Conservation (phyloP, 306 rosid genomes). For the Glycine soja region DNA sequence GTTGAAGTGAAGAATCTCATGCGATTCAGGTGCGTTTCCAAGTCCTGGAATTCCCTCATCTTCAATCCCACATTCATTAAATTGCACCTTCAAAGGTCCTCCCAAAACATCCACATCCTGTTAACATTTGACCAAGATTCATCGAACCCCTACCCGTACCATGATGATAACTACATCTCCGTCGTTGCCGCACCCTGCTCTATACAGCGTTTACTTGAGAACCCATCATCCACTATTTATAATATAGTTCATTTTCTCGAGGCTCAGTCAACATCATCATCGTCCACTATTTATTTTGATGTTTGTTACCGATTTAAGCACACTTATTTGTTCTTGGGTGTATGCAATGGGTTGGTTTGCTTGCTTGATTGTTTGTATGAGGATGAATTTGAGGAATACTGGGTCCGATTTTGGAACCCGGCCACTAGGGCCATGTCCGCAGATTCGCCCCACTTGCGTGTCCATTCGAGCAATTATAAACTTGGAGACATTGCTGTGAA, state of each 20-base stretch:
- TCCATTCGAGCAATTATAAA: neutral
- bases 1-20: neutral
- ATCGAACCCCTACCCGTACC: no score
- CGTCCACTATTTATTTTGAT: no score
- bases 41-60: neutral
- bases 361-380: no score
- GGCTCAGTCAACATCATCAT: no score
- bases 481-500: neutral
- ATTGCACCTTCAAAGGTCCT: neutral
- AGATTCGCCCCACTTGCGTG: neutral
- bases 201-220: neutral
- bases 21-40: constrained; percentile 1
- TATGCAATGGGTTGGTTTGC: neutral
- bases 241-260: no score
- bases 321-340: neutral
- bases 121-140: no score
- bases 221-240: neutral
- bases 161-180: no score
- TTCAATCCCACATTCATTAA: neutral
- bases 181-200: no score
- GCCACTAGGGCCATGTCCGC: neutral
- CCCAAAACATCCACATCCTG: neutral
- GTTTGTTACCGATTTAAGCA: no score
- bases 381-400: no score
- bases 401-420: no score